phyloP scores from a whole-genome alignment of 2,329 filamentous ascomycete species.

The Elsinoe perseae region DNA sequence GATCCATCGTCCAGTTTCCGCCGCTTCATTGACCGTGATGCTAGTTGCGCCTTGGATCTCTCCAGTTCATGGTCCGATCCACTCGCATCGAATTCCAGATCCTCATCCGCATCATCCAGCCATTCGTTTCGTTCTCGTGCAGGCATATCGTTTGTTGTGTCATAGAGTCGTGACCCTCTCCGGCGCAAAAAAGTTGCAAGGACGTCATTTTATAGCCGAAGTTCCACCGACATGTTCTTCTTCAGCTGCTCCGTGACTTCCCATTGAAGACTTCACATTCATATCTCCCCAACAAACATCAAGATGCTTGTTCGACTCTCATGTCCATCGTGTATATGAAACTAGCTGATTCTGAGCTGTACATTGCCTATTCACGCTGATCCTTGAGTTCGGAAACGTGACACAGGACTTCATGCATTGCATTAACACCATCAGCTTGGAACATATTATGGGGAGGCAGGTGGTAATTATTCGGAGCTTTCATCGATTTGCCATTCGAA shows the following conservation, averaged over 20 bases:
- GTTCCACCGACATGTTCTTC: conserved; percentile 5
- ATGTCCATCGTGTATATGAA: too few relatives aligned
- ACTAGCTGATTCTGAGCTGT: too few relatives aligned
- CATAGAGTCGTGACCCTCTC: not conserved
- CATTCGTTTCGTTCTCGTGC: conserved; percentile 66
- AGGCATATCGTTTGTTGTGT: conserved; percentile 48
- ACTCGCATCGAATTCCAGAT: conserved; percentile 35
- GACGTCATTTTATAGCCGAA: conserved; percentile 11
- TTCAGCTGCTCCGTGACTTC: not conserved
- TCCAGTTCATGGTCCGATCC: conserved; percentile 45
- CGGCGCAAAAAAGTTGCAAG: not conserved
- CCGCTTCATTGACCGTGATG: conserved; percentile 50
- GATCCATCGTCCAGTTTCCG: conserved; percentile 47
- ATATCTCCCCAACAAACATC: too few relatives aligned
- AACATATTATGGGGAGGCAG: too few relatives aligned
- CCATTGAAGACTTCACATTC: too few relatives aligned
- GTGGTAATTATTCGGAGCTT: too few relatives aligned
- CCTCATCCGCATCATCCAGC: conserved; percentile 46
- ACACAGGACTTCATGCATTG: too few relatives aligned
- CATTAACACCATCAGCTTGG: too few relatives aligned
- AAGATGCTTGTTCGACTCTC: too few relatives aligned
- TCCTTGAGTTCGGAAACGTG: too few relatives aligned
- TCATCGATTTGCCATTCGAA: too few relatives aligned
- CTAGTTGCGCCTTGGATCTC: conserved; percentile 53
- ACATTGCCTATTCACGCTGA: too few relatives aligned